Conservation (phyloP, 306 rosid genomes). For the Cucurbita ficifolia region DNA sequence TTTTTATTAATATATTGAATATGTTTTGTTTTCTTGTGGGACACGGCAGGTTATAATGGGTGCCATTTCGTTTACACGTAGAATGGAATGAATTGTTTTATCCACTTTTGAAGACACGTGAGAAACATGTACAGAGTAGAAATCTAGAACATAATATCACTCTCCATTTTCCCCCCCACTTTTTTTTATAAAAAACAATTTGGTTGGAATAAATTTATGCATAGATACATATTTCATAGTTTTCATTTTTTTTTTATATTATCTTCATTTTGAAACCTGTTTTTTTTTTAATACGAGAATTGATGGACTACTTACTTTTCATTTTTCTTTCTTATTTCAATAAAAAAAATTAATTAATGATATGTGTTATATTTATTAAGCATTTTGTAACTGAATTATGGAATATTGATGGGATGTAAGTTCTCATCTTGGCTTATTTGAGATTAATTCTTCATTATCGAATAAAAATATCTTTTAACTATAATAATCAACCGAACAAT, state of each 20-base stretch:
- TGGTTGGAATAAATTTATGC: background rate
- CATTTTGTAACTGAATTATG: no score
- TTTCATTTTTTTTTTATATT: background rate
- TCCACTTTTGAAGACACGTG: background rate
- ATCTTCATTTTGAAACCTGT: background rate
- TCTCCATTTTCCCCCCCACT: background rate
- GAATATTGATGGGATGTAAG: no score
- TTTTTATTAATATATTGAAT: background rate
- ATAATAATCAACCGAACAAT: no score
- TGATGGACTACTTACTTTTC: no score
- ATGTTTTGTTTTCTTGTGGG: background rate
- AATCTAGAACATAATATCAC: background rate
- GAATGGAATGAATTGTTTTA: background rate
- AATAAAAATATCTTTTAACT: no score
- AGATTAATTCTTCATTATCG: no score
- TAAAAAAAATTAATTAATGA: no score
- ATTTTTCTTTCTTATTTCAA: no score
- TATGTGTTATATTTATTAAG: no score
- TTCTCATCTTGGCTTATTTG: no score
- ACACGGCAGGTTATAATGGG: background rate
- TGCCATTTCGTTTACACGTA: conserved; percentile 1
- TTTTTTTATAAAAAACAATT: background rate
- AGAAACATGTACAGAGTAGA: background rate
- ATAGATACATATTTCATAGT: background rate
- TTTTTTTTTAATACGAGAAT: background rate